Percentiles rank a stretch among this genome's conserved stretches.
Conservation (phyloP, 805 yeast genomes). For the Metschnikowia lunata region DNA sequence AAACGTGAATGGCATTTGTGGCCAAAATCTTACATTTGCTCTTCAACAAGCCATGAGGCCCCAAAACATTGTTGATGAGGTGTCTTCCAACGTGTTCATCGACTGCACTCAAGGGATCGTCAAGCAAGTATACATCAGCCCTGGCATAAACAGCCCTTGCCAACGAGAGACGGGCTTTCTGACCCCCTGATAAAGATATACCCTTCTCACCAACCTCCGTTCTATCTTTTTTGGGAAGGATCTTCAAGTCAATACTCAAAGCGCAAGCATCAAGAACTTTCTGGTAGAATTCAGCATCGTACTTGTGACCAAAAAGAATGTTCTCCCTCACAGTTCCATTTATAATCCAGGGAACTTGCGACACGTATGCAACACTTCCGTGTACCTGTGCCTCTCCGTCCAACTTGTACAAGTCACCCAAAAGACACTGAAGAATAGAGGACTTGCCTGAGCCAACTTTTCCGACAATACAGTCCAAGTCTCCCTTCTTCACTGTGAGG, state of each 20-base stretch:
- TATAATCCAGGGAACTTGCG: conserved; percentile 96
- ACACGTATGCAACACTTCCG: conserved; percentile 83
- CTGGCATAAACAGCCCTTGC: conserved; percentile 96
- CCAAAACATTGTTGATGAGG: conserved; percentile 75
- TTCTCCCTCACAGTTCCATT: conserved; percentile 91
- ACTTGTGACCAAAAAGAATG: conserved; percentile 83
- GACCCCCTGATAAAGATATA: conserved; percentile 94
- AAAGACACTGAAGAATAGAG: conserved; percentile 68
- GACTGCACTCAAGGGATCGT: conserved; percentile 93
- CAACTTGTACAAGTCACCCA: conserved; percentile 78
- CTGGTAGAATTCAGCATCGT: conserved; percentile 76
- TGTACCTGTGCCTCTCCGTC: conserved; percentile 67
- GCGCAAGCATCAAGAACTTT: conserved; percentile 87
- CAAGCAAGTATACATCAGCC: conserved; percentile 85
- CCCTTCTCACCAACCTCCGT: conserved; percentile 98
- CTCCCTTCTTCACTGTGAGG: conserved; percentile 65
- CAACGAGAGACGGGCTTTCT: conserved; percentile 88
- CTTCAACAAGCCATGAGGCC: conserved; percentile 71
- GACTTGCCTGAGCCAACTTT: conserved; percentile 90
- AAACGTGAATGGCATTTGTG: conserved; percentile 80
- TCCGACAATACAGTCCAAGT: conserved; percentile 81
- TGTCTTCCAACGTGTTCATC: conserved; percentile 96
- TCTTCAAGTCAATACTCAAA: conserved; percentile 67
- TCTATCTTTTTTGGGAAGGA: conserved; percentile 82
- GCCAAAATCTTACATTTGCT: conserved; percentile 75